phyloP scores from a whole-genome alignment of 225 moss, liverwort and hornwort species.

The Rhytidiadelphus loreus region DNA sequence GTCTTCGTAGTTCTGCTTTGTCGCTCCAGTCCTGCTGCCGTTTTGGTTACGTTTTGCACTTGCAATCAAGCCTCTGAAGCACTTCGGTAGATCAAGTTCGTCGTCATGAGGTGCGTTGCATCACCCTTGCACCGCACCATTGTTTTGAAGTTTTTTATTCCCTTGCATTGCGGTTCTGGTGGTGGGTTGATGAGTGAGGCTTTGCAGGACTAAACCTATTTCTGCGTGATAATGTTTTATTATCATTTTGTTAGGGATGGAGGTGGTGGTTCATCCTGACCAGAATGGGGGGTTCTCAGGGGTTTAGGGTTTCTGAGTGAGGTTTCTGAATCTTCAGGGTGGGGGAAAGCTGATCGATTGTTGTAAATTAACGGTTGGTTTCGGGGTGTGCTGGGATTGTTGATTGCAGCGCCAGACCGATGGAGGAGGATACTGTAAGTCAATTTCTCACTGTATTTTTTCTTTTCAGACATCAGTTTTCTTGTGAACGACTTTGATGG shows the following conservation, averaged over 20 bases:
- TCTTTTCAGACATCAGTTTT: background rate
- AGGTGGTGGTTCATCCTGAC: background rate
- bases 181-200: background rate
- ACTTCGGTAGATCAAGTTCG: background rate
- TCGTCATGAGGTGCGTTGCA: slow-evolving; percentile 5
- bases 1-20: background rate
- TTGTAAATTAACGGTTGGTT: background rate
- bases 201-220: background rate
- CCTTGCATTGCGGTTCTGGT: background rate
- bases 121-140: background rate
- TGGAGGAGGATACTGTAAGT: slow-evolving; percentile 49
- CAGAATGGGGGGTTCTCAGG: background rate
- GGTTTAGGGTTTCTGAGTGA: background rate
- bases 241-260: background rate
- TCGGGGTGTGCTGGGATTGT: background rate
- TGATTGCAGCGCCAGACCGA: slow-evolving; percentile 26
- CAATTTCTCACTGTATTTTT: background rate
- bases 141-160: background rate
- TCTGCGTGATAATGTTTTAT: background rate
- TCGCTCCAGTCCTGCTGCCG: background rate
- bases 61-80: background rate
- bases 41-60: background rate
- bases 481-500: background rate
- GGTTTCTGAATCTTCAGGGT: background rate
- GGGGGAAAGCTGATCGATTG: background rate